Conservation (phyloP, 352 stramenopile species). For the Globisporangium yorkense region DNA sequence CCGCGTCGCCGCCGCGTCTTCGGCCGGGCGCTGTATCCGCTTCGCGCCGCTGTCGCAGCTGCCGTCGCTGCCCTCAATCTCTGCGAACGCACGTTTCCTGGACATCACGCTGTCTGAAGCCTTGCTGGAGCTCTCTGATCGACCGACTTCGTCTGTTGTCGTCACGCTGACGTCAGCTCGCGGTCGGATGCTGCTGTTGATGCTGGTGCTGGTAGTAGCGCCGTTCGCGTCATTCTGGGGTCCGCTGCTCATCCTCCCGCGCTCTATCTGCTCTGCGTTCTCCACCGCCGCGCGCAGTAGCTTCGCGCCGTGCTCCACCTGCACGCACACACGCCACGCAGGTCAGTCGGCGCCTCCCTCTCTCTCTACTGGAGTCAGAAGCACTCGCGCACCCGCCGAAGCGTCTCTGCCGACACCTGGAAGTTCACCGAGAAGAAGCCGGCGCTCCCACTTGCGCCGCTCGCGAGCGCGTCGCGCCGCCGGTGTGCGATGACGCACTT, state of each 20-base stretch:
- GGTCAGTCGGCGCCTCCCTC: not conserved
- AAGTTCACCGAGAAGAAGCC: constrained; percentile 37
- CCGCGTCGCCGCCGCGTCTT: constrained; percentile 11
- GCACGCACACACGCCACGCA: not conserved
- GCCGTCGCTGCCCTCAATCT: constrained; percentile 15
- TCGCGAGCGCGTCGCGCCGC: constrained; percentile 7
- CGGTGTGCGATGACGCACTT: constrained; percentile 50
- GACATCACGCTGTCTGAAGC: not conserved
- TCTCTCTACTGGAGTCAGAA: not conserved
- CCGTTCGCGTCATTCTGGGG: not conserved
- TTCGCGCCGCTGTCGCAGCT: constrained; percentile 8
- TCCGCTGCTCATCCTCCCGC: constrained; percentile 5
- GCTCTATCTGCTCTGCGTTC: constrained; percentile 32
- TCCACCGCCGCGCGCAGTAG: constrained; percentile 29
- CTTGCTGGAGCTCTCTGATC: no score
- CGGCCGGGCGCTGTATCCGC: constrained; percentile 14
- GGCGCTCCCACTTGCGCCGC: not conserved
- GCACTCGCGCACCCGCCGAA: constrained; percentile 28
- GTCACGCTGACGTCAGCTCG: not conserved
- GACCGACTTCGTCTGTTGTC: not conserved
- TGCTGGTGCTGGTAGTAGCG: not conserved
- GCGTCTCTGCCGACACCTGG: constrained; percentile 43
- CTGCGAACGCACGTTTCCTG: constrained; percentile 9
- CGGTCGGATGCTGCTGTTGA: not conserved
- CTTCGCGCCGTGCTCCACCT: constrained; percentile 22